Percentiles rank a stretch among this genome's conserved stretches.
These are phyloP conservation scores for Ustilaginoidea virens DNA, from an alignment of 2,329 filamentous ascomycete species.

Conservation along the genomic window DNA sequence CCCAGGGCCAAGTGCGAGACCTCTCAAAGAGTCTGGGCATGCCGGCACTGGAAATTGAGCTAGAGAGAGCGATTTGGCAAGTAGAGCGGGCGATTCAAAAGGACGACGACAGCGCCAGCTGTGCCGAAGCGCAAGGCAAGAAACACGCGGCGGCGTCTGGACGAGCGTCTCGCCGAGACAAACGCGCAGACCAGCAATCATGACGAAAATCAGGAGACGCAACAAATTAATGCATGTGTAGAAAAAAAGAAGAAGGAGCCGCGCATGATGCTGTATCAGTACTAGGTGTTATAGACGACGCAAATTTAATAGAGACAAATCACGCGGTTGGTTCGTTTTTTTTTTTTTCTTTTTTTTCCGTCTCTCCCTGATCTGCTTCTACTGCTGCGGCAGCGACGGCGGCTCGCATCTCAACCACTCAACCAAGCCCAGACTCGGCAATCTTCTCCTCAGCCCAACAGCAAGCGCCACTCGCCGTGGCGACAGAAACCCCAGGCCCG, in stretches of 20 bases:
- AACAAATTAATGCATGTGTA: too few relatives aligned
- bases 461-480: constrained; percentile 14
- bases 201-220: too few relatives aligned
- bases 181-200: constrained; percentile 2
- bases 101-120: too few relatives aligned
- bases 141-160: too few relatives aligned
- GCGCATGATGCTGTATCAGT: too few relatives aligned
- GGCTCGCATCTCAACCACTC: constrained; percentile 1
- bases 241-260: too few relatives aligned
- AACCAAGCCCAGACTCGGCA: constrained; percentile 8
- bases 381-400: not conserved
- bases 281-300: too few relatives aligned
- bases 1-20: constrained; percentile 35
- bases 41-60: constrained; percentile 55
- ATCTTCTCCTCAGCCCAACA: constrained; percentile 15
- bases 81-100: constrained; percentile 38
- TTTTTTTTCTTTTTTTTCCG: not conserved
- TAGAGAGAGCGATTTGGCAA: constrained; percentile 64
- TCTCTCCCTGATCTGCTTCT: not conserved
- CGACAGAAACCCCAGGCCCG: too few relatives aligned
- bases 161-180: constrained; percentile 7
- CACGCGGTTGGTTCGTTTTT: too few relatives aligned
- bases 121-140: too few relatives aligned
- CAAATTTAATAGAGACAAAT: too few relatives aligned
- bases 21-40: constrained; percentile 48